A percentile compares a stretch with the other conserved stretches of the same genome.
phyloP scores from a whole-genome alignment of 306 rosid genomes.

The Lagenaria siceraria region DNA sequence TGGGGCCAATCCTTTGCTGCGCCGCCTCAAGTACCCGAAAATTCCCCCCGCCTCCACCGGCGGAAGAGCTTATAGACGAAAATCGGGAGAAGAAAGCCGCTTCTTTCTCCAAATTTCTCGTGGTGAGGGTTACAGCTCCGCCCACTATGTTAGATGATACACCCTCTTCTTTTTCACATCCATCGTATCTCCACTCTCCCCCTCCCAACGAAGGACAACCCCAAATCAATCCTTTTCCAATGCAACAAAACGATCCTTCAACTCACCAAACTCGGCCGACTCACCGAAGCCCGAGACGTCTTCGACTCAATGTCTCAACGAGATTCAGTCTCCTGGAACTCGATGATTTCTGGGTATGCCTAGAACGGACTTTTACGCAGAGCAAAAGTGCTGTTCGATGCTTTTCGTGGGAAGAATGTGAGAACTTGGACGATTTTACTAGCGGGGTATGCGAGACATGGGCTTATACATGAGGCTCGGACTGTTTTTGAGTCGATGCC shows the following conservation, averaged over 20 bases:
- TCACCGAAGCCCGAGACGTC: too few species aligned
- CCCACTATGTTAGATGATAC: slow-evolving; percentile 21
- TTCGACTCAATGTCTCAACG: too few species aligned
- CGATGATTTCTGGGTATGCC: slow-evolving; percentile 19
- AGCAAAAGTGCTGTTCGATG: slow-evolving; percentile 14
- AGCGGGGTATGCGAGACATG: slow-evolving; percentile 17
- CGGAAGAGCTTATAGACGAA: background rate
- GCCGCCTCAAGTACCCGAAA: background rate
- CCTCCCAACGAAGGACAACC: background rate
- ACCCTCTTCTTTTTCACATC: slow-evolving; percentile 6
- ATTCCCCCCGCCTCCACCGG: too few species aligned
- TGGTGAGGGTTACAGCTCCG: background rate
- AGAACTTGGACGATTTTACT: slow-evolving; percentile 25
- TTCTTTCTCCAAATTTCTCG: background rate
- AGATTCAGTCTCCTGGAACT: slow-evolving; percentile 8
- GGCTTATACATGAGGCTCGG: slow-evolving; percentile 13
- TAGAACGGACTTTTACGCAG: slow-evolving; percentile 5
- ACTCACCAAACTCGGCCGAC: background rate
- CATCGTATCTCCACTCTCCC: slow-evolving; percentile 7
- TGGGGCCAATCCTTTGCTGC: background rate
- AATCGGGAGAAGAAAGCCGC: background rate
- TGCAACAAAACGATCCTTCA: slow-evolving; percentile 18
- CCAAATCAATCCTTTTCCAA: slow-evolving; percentile 2
- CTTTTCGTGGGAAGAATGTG: slow-evolving; percentile 18
- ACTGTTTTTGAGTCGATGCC: slow-evolving; percentile 16